phyloP scores from a whole-genome alignment of 768 basidiomycete genomes.

The Crucibulum laeve region DNA sequence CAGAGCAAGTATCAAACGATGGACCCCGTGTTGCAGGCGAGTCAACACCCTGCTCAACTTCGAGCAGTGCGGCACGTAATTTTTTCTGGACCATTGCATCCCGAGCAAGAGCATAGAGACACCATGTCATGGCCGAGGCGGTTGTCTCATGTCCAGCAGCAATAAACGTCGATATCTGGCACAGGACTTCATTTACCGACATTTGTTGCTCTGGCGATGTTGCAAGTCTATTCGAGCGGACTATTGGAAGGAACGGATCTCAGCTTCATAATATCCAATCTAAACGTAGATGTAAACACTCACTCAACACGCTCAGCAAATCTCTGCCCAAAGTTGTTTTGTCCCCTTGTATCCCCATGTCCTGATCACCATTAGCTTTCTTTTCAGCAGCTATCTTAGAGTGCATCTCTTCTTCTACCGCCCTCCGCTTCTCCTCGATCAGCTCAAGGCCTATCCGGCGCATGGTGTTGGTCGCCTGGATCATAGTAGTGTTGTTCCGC shows the following conservation, averaged over 20 bases:
- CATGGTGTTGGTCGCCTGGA: constrained; percentile 40
- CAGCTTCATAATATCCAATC: constrained; percentile 1
- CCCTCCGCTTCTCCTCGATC: constrained; percentile 43
- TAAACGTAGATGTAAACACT: constrained; percentile 12
- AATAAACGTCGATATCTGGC: constrained; percentile 63
- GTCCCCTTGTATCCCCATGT: constrained; percentile 23
- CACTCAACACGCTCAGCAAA: constrained; percentile 52
- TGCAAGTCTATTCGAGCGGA: constrained; percentile 55
- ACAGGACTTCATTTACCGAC: constrained; percentile 52
- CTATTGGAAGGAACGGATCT: constrained; percentile 29
- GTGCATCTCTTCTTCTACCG: constrained; percentile 22
- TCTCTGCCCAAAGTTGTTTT: constrained; percentile 36
- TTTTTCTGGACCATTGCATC: constrained; percentile 38
- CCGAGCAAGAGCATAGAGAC: constrained; percentile 48
- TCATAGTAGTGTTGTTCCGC: constrained; percentile 38
- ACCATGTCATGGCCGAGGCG: constrained; percentile 56
- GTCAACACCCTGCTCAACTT: constrained; percentile 8
- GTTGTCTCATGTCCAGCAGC: constrained; percentile 65
- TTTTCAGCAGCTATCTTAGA: constrained; percentile 9
- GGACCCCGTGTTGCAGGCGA: neutral
- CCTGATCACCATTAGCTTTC: neutral
- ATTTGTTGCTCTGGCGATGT: constrained; percentile 43
- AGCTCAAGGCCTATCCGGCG: constrained; percentile 49
- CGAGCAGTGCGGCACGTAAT: constrained; percentile 41
- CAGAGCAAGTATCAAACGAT: neutral